Base-by-base conservation (phyloP, 2,329 filamentous ascomycete genomes). In the Alternaria brassicicola region DNA sequence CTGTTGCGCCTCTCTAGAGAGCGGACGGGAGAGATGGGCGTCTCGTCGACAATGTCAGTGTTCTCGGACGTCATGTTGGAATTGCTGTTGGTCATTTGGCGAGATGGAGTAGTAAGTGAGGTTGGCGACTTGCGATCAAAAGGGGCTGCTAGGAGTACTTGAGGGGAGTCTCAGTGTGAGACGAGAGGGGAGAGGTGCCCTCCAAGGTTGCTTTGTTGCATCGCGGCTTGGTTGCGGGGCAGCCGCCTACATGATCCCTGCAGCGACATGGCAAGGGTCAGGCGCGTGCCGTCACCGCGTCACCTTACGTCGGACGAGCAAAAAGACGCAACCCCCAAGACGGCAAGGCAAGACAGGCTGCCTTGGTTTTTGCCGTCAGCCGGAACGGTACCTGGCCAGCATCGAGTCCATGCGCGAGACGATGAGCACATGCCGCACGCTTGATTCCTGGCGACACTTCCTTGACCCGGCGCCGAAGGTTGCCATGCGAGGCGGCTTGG, bases 1-100 rank as follows among this genome's bases (percentile, higher is more conserved):
- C 76, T 78, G 70, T 78, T 76, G 38, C 92, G 89, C 68, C 88
- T 86, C 75, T 88, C 85, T 52, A 92, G 82, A 71, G 69, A 70
- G 57, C 74, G 74, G 51, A 76, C 73, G 42, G 77, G 77, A 21
- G 76, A 76, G 69, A 79, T 78, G 66, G 77, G 73, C n/a, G 76
- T 78, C 61, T 72, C 69, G 67, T 79, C 77, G 62, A 79, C 61
- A 52, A 61, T 42, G 52, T 61, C 63, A 50, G 59, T 57, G 52
- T 63, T 54, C 54, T 69, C 65, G 56, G 71, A 64, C 41, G 72
- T 55, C 73, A 76, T 76, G 68, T 17, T 68, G 64, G 25, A 30
- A 38, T 35, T 23, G 35, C 43, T 26, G 57, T 65, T 55, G 63
- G 63, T 64, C 39, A 21, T 35, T 46, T 41, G 26, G 23, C 31